phyloP scores from a whole-genome alignment of 495 filamentous ascomycete genomes.

The Aspergillus avenaceus region DNA sequence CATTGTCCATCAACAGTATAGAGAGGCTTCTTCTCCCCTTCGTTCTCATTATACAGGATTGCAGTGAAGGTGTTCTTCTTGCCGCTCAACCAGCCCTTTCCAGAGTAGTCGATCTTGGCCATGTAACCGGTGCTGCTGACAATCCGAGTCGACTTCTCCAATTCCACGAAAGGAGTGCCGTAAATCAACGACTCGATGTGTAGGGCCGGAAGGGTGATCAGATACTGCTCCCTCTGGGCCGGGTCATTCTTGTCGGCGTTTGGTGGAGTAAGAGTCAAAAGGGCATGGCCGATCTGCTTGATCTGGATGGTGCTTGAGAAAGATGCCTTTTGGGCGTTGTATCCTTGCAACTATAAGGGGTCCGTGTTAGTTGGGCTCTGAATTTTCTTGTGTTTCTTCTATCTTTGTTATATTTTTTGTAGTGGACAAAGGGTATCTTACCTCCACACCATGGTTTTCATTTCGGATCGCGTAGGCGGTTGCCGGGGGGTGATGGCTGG shows the following conservation, averaged over 20 bases:
- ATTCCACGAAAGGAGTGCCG: slow-evolving; percentile 85
- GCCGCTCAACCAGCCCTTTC: slow-evolving; percentile 88
- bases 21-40: slow-evolving; percentile 73
- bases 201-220: slow-evolving; percentile 88
- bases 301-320: slow-evolving; percentile 91
- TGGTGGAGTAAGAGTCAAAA: slow-evolving; percentile 67
- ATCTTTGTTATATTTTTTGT: too few species aligned
- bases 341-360: slow-evolving; percentile 67
- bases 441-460: slow-evolving; percentile 70
- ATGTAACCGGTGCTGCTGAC: slow-evolving; percentile 80
- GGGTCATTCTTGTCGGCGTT: slow-evolving; percentile 41
- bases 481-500: slow-evolving; percentile 92
- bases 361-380: neutral
- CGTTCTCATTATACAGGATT: slow-evolving; percentile 63
- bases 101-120: slow-evolving; percentile 88
- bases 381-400: too few species aligned
- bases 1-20: slow-evolving; percentile 90
- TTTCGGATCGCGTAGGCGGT: slow-evolving; percentile 94
- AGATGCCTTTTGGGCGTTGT: slow-evolving; percentile 96
- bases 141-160: slow-evolving; percentile 79
- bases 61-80: slow-evolving; percentile 94
- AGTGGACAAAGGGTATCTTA: slow-evolving; percentile 25
- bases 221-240: slow-evolving; percentile 61
- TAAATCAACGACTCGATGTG: slow-evolving; percentile 94
- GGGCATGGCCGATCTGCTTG: slow-evolving; percentile 94